Evolutionary conservation across 306 rosid species (phyloP).

Genomic region (Quercus gilva): DNA sequence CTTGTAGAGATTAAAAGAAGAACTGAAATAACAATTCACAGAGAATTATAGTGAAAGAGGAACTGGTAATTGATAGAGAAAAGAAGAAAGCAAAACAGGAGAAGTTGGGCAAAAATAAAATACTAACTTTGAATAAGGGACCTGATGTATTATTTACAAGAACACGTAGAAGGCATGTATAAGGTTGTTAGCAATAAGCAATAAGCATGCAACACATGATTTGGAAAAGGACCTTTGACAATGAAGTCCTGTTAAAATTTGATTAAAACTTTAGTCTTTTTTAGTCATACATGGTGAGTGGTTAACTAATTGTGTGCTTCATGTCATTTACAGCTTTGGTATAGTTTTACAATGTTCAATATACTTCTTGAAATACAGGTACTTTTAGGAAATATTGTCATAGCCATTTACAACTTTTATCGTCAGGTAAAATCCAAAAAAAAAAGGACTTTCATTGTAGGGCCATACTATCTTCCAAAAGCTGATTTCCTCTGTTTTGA

Average conservation of each 20-base stretch:
- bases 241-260: not conserved
- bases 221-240: not conserved
- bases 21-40: no score
- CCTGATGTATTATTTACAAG: not conserved
- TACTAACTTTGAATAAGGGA: no score
- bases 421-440: no score
- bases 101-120: not conserved
- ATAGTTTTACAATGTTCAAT: no score
- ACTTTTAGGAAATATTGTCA: no score
- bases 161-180: not conserved
- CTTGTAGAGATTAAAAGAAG: no score
- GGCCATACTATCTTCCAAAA: not conserved
- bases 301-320: not conserved
- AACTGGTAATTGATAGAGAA: no score
- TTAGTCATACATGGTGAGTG: not conserved
- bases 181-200: not conserved
- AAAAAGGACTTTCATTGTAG: no score
- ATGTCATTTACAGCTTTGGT: not conserved
- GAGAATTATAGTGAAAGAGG: no score
- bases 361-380: no score
- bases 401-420: no score
- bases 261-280: not conserved
- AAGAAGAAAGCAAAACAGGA: no score
- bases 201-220: not conserved
- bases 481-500: not conserved